Evolutionary conservation across 2,329 filamentous ascomycete genomes (phyloP).

Genomic region (Fusarium pseudocircinatum): DNA sequence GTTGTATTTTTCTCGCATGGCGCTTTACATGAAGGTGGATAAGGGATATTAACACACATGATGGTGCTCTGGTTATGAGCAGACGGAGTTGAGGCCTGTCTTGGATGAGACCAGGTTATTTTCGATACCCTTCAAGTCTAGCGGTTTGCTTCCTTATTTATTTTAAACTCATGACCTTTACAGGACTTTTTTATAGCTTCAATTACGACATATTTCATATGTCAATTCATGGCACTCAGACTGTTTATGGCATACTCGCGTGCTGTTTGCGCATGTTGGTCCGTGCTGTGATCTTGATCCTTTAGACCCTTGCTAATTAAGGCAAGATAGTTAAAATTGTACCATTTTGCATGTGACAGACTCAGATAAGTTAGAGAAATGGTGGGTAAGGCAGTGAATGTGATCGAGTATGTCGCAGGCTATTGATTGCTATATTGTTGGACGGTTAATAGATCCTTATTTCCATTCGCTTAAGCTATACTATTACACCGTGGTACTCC

Average conservation of each 20-base stretch:
- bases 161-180: not conserved
- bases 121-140: slow-evolving; percentile 44
- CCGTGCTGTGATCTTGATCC: not conserved
- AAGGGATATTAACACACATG: slow-evolving; percentile 12
- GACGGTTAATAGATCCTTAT: not conserved
- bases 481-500: no score
- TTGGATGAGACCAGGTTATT: slow-evolving; percentile 40
- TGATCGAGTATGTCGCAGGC: not conserved
- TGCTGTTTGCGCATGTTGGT: not conserved
- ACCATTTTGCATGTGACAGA: slow-evolving; percentile 20
- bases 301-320: not conserved
- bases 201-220: not conserved
- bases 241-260: not conserved
- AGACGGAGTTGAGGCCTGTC: slow-evolving; percentile 36
- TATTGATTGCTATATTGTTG: not conserved
- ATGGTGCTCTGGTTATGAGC: slow-evolving; percentile 37
- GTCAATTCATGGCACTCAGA: not conserved
- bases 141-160: slow-evolving; percentile 24
- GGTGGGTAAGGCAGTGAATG: not conserved
- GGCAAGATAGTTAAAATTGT: not conserved
- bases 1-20: slow-evolving; percentile 21
- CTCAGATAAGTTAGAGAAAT: not conserved
- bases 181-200: not conserved
- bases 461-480: not conserved
- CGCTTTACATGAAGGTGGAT: slow-evolving; percentile 24